Evolutionary conservation across 139 green algal genomes (phyloP).

Genomic region (Nannochloris sp.): DNA sequence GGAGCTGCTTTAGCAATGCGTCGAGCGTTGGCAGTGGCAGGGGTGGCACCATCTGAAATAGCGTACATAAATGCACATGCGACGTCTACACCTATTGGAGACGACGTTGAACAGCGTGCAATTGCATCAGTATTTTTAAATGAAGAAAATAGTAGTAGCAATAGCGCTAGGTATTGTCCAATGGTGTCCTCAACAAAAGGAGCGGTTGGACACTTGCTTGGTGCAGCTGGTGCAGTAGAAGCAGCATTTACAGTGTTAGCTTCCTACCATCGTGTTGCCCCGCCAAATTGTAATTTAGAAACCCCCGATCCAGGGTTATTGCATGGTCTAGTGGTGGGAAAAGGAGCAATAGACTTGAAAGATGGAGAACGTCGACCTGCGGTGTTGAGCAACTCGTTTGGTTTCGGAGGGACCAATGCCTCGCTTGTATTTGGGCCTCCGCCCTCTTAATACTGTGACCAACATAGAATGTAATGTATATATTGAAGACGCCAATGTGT

Average conservation of each 20-base stretch:
- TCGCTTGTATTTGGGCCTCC: conserved; percentile 63
- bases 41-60: conserved; percentile 44
- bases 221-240: conserved; percentile 83
- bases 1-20: conserved; percentile 59
- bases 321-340: conserved; percentile 29
- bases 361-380: conserved; percentile 17
- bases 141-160: neutral
- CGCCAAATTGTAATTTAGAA: conserved; percentile 77
- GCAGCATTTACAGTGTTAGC: conserved; percentile 69
- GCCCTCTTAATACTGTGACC: conserved; percentile 18
- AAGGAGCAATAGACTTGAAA: conserved; percentile 3
- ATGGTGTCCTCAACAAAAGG: conserved; percentile 81
- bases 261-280: conserved; percentile 46
- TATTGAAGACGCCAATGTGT: too few relatives aligned
- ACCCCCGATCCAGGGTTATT: conserved; percentile 39
- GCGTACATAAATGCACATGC: conserved; percentile 92
- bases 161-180: neutral
- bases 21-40: conserved; percentile 39
- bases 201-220: conserved; percentile 87
- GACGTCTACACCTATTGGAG: conserved; percentile 71
- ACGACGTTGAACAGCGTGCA: conserved; percentile 66
- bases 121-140: conserved; percentile 66
- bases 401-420: conserved; percentile 91
- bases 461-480: too few relatives aligned
- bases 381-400: conserved; percentile 88